A percentile compares a stretch with the other conserved stretches of the same genome.
Evolutionary conservation across 2,329 filamentous ascomycete genomes (phyloP).

Genomic region (Periconia macrospinosa): DNA sequence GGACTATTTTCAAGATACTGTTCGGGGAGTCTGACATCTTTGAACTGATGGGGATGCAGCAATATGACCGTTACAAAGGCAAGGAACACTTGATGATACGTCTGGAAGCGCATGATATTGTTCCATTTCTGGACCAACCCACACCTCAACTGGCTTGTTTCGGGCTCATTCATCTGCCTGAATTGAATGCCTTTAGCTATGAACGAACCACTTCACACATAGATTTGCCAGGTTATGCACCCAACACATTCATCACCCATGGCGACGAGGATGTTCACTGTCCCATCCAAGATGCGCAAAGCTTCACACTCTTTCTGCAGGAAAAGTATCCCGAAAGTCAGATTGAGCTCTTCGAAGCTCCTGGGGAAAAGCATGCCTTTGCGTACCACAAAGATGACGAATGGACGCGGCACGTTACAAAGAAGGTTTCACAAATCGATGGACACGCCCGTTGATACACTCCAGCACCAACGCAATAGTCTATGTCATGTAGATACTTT

Average conservation of each 20-base stretch:
- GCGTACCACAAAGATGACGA: neutral
- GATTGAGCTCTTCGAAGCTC: neutral
- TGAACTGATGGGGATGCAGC: too few relatives aligned
- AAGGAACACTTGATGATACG: neutral
- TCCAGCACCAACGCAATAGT: too few relatives aligned
- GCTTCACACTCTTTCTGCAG: neutral
- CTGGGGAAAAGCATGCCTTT: neutral
- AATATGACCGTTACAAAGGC: too few relatives aligned
- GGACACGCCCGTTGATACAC: too few relatives aligned
- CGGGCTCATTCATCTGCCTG: neutral
- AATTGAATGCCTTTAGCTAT: neutral
- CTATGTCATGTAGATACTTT: too few relatives aligned
- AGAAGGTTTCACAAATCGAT: neutral
- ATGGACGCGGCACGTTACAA: neutral
- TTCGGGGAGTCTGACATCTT: too few relatives aligned
- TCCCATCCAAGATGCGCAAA: neutral
- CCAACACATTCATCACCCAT: neutral
- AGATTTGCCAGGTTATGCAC: neutral
- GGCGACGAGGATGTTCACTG: neutral
- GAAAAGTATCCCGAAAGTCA: neutral
- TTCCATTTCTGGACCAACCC: neutral
- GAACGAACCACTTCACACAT: neutral
- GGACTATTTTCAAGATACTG: too few relatives aligned
- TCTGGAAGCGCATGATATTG: neutral
- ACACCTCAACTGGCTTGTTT: neutral